Evolutionary conservation across 768 basidiomycete genomes (phyloP), one percentile per base, ranked within the genome.

Genomic region (Lanmaoa pseudosensibilis): DNA sequence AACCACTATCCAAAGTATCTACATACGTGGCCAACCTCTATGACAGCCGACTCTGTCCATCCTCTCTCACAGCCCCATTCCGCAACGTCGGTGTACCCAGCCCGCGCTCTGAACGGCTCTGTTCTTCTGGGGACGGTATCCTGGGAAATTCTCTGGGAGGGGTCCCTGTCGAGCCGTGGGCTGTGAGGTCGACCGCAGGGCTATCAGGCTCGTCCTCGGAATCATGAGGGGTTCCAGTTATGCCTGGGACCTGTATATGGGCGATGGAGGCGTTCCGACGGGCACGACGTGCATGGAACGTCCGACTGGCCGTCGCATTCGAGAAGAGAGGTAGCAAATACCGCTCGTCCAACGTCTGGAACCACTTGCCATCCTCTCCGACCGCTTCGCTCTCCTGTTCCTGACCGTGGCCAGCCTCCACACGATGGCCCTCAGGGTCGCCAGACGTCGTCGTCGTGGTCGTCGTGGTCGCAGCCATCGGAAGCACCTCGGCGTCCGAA

Each of bases 291-390:
- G 92, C 91, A 64, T 94, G 86, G 78, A 91, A 92, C 58, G 87
- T 88, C 63, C 92, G 79, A 60, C 88, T 91, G 18, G 92, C 92
- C 0, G 92, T 93, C 16, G 90, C 91, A 66, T 94, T 94, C 46
- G 92, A 92, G 76, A 94, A 98, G 37, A 98, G 76, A 21, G 95
- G 95, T 3, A 98, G 74, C 19, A 99, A 76, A 70, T 96, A 99
- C 61, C 93, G 82, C 74, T 99, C 94, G 73, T 99, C 96, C 38
- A 99, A 74, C 44, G 88, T 81, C 64, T 94, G 94, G 85, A 98
- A 98, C 94, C 94, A 98, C 70, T 92, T 91, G 30, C 91, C 88
- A 51, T 96, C 93, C 55, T 89, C 87, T 5, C 76, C 80, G 25
- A 48, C 50, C 5, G 74, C 62, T 12, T 37, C 40, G 38, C 4